Conservation (phyloP, 805 yeast genomes). For the Candida vartiovaarae region DNA sequence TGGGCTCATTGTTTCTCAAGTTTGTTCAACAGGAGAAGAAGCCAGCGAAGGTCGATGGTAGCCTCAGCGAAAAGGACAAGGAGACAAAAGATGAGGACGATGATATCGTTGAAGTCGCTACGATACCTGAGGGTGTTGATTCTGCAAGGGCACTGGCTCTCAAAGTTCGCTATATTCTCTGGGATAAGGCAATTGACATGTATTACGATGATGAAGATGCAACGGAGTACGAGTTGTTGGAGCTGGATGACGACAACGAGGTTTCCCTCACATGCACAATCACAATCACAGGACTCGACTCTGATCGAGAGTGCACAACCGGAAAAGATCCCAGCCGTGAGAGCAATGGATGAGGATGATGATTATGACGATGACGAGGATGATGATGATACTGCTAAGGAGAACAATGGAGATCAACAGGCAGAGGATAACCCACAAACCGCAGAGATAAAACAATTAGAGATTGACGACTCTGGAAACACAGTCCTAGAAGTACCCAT, state of each 20-base stretch:
- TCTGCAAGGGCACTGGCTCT: slow-evolving; percentile 52
- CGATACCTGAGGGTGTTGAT: slow-evolving; percentile 34
- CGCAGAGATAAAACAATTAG: slow-evolving; percentile 9
- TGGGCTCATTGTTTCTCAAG: slow-evolving; percentile 25
- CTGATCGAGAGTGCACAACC: not conserved
- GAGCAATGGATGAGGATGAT: slow-evolving; percentile 33
- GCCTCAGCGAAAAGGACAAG: slow-evolving; percentile 3
- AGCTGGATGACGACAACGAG: slow-evolving; percentile 7
- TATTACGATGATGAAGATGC: slow-evolving; percentile 23
- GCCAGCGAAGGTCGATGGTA: not conserved
- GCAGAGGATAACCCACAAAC: slow-evolving; percentile 17
- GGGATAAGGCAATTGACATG: slow-evolving; percentile 62
- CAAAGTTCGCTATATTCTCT: slow-evolving; percentile 58
- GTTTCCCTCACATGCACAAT: too few relatives aligned
- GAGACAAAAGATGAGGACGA: slow-evolving; percentile 28
- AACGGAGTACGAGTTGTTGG: slow-evolving; percentile 17
- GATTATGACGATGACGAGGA: slow-evolving; percentile 25
- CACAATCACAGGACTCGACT: not conserved
- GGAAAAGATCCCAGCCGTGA: slow-evolving; percentile 4
- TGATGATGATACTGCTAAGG: slow-evolving; percentile 8
- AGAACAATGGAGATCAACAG: slow-evolving; percentile 8
- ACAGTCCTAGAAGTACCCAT: slow-evolving; percentile 28
- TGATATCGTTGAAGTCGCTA: slow-evolving; percentile 32
- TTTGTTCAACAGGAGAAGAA: slow-evolving; percentile 9
- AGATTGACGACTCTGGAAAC: slow-evolving; percentile 17